A percentile compares a stretch with the other conserved stretches of the same genome.
Evolutionary conservation across 768 basidiomycete species (phyloP).

Genomic region (Lactifluus echinatus): DNA sequence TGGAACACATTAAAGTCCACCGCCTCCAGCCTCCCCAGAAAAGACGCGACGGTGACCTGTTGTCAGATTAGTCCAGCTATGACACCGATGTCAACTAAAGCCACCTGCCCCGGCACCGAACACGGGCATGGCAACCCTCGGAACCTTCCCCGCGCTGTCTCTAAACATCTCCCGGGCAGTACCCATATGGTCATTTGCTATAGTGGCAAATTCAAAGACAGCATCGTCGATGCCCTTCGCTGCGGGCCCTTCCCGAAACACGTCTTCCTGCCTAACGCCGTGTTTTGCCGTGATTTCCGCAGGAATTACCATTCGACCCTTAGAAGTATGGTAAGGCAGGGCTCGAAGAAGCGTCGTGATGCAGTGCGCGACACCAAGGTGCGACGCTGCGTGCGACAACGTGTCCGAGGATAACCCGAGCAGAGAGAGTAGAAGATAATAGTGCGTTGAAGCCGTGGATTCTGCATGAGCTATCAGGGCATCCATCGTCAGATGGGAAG

Average conservation of each 20-base stretch:
- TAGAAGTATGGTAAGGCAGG: conserved; percentile 66
- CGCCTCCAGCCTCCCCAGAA: conserved; percentile 57
- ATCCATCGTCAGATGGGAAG: conserved; percentile 58
- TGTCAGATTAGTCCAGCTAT: not conserved
- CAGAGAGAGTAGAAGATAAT: conserved; percentile 69
- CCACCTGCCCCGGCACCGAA: conserved; percentile 62
- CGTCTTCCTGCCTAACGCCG: conserved; percentile 70
- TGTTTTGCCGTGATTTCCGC: conserved; percentile 75
- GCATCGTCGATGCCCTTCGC: conserved; percentile 65
- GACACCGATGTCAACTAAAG: not conserved
- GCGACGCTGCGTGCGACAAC: conserved; percentile 71
- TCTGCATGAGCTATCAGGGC: conserved; percentile 68
- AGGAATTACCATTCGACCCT: conserved; percentile 67
- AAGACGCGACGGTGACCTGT: conserved; percentile 60
- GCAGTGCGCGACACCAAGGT: conserved; percentile 69
- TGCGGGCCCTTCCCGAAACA: conserved; percentile 47
- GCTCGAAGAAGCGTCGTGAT: conserved; percentile 64
- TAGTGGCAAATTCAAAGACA: conserved; percentile 73
- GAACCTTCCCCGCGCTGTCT: conserved; percentile 43
- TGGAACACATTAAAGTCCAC: conserved; percentile 68
- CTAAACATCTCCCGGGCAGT: conserved; percentile 67
- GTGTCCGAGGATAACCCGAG: conserved; percentile 43
- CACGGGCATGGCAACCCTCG: conserved; percentile 53
- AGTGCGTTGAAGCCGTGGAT: conserved; percentile 67
- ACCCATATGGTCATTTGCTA: conserved; percentile 71